phyloP scores from a whole-genome alignment of 2,329 filamentous ascomycete genomes.

The Bimuria novae-zelandiae region DNA sequence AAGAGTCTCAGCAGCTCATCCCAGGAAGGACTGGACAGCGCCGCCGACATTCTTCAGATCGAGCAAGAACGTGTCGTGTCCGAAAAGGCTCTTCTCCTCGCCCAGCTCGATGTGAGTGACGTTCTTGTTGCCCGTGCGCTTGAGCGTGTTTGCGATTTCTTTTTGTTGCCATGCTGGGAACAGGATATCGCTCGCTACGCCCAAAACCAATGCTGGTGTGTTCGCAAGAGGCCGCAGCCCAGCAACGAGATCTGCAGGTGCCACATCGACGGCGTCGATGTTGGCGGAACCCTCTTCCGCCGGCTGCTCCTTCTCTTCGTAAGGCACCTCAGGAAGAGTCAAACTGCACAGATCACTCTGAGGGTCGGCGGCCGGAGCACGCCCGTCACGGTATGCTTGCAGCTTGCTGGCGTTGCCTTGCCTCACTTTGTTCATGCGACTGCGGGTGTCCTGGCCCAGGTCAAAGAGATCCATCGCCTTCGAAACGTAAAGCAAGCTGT shows the following conservation, averaged over 20 bases:
- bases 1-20: conserved; percentile 45
- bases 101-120: conserved; percentile 91
- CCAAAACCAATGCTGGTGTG: conserved; percentile 85
- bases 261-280: conserved; percentile 32
- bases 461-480: conserved; percentile 99
- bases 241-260: conserved; percentile 77
- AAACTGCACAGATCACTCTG: conserved; percentile 69
- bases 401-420: conserved; percentile 64
- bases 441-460: conserved; percentile 73
- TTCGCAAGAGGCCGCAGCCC: conserved; percentile 74
- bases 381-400: conserved; percentile 49
- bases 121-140: conserved; percentile 73
- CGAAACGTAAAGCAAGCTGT: conserved; percentile 92
- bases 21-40: conserved; percentile 77
- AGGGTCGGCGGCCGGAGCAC: conserved; percentile 24
- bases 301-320: conserved; percentile 76
- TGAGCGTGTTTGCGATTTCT: conserved; percentile 85
- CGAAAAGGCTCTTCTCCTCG: conserved; percentile 92
- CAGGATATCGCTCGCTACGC: conserved; percentile 92
- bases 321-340: conserved; percentile 80
- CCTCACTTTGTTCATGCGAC: conserved; percentile 65
- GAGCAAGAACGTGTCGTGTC: conserved; percentile 93
- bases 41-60: conserved; percentile 92
- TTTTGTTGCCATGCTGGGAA: conserved; percentile 98
- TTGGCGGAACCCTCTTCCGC: conserved; percentile 34